These are phyloP conservation scores for Microcera coccophila DNA, from an alignment of 2,329 filamentous ascomycete genomes.

Conservation along the genomic window DNA sequence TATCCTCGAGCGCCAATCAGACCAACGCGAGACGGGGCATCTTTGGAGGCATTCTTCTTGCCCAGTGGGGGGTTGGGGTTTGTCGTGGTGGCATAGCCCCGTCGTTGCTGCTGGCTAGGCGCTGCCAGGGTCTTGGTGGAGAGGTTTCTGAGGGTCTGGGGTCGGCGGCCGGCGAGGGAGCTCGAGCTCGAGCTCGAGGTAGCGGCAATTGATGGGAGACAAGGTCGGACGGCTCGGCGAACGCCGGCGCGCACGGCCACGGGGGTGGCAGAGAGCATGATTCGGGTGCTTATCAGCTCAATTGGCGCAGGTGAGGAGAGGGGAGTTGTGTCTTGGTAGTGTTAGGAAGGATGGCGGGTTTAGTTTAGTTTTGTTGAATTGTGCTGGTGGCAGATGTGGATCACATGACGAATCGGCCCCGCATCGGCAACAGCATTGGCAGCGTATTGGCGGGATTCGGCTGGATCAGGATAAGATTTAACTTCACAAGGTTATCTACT, in stretches of 20 bases:
- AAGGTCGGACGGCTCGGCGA: slow-evolving; percentile 19
- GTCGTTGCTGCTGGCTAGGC: not conserved
- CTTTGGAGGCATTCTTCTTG: slow-evolving; percentile 81
- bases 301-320: too few species aligned
- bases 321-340: too few species aligned
- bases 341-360: too few species aligned
- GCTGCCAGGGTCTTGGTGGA: slow-evolving; percentile 6
- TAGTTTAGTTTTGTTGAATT: too few species aligned
- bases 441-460: too few species aligned
- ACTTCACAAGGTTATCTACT: too few species aligned
- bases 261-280: slow-evolving; percentile 16
- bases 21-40: slow-evolving; percentile 72
- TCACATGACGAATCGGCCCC: too few species aligned
- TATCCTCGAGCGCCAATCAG: slow-evolving; percentile 91
- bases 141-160: slow-evolving; percentile 4
- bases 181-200: slow-evolving; percentile 3
- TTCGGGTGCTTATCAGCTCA: slow-evolving; percentile 4
- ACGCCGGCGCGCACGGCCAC: slow-evolving; percentile 12
- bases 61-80: slow-evolving; percentile 82
- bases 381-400: too few species aligned
- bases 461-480: too few species aligned
- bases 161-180: slow-evolving; percentile 5
- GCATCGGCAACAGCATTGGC: too few species aligned
- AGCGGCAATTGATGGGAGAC: slow-evolving; percentile 1
- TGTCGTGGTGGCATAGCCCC: slow-evolving; percentile 47